Conservation (phyloP, 345 rosid species). For the Gossypium thurberi region DNA sequence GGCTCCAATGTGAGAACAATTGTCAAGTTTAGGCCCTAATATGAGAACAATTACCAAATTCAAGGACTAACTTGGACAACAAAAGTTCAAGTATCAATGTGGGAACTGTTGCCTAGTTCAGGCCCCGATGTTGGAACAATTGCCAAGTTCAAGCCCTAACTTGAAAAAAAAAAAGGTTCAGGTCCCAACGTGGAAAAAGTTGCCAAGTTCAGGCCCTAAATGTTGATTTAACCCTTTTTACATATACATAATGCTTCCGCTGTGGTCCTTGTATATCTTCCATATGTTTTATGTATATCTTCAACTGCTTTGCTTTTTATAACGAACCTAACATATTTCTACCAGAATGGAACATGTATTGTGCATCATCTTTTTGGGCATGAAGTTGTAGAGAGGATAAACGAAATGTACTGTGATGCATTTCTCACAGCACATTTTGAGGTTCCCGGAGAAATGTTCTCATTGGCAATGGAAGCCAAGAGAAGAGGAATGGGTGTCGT, state of each 20-base stretch:
- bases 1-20: too few relatives aligned
- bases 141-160: too few relatives aligned
- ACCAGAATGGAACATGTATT: conserved; percentile 84
- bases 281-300: not conserved
- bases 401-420: conserved; percentile 82
- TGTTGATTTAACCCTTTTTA: not conserved
- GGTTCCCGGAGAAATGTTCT: conserved; percentile 99
- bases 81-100: too few relatives aligned
- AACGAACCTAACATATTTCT: conserved; percentile 8
- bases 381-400: conserved; percentile 83
- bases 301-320: not conserved
- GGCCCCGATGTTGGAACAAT: too few relatives aligned
- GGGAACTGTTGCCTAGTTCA: too few relatives aligned
- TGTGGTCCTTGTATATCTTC: not conserved
- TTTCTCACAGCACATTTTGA: conserved; percentile 92
- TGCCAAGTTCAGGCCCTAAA: too few relatives aligned
- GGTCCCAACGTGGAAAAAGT: too few relatives aligned
- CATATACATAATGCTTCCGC: not conserved
- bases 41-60: too few relatives aligned
- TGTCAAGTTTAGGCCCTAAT: too few relatives aligned
- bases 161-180: too few relatives aligned
- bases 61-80: too few relatives aligned
- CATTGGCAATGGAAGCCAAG: conserved; percentile 93
- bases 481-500: conserved; percentile 93
- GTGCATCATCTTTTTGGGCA: conserved; percentile 93